Conservation (phyloP, 2,329 filamentous ascomycete genomes). For the Calonectria fujianensis region DNA sequence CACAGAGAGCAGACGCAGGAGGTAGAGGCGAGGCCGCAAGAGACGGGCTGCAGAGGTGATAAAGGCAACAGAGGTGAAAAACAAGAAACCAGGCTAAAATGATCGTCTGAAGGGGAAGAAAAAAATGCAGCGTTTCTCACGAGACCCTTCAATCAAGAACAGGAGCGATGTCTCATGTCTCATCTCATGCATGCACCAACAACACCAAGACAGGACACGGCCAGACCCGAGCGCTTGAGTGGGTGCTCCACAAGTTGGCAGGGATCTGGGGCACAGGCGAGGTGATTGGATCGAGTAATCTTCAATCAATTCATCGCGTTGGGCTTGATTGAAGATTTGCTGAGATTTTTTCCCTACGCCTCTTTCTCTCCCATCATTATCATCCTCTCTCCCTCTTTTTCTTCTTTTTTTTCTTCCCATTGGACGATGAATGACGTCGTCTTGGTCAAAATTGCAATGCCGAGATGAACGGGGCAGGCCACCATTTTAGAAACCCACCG, state of each 20-base stretch:
- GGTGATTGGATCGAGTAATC: background rate
- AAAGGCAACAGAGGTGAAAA: background rate
- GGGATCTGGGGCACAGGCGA: background rate
- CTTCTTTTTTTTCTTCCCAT: background rate
- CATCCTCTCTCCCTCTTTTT: background rate
- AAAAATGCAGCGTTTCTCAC: background rate
- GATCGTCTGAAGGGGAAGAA: background rate
- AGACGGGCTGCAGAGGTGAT: background rate
- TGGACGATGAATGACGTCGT: background rate
- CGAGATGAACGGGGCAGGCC: background rate
- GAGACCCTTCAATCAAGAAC: background rate
- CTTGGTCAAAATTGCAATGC: background rate
- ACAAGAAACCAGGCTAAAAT: background rate
- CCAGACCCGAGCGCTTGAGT: slow-evolving; percentile 27
- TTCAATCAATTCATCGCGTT: background rate
- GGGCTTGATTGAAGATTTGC: background rate
- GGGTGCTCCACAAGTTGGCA: background rate
- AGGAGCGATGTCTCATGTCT: background rate
- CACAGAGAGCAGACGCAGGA: background rate
- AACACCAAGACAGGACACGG: slow-evolving; percentile 12
- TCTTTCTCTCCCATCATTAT: background rate
- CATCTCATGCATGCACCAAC: background rate
- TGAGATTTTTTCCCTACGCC: background rate
- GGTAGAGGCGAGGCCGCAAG: background rate
- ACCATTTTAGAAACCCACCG: background rate